Conservation (phyloP, 495 filamentous ascomycete species). For the Hypoxylon subgilvum region DNA sequence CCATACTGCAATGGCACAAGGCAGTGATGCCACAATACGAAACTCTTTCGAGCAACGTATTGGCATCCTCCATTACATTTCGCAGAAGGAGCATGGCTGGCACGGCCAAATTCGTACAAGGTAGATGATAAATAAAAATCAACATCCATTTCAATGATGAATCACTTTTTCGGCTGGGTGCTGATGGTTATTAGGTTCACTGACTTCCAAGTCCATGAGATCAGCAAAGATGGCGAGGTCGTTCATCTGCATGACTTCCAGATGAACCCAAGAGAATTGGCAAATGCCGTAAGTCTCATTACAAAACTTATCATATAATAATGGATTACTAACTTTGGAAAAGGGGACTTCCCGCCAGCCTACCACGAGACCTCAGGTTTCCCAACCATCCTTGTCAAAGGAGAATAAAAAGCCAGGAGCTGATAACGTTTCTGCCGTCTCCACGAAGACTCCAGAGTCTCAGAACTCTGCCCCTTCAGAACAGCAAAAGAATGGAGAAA, state of each 20-base stretch:
- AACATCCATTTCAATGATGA: neutral
- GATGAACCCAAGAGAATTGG: slow-evolving; percentile 35
- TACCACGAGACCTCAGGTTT: neutral
- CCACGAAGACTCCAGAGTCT: neutral
- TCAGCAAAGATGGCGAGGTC: slow-evolving; percentile 76
- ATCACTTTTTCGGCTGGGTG: neutral
- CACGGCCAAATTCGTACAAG: slow-evolving; percentile 39
- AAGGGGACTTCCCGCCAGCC: slow-evolving; percentile 13
- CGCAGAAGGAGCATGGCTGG: slow-evolving; percentile 35
- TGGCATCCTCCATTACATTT: slow-evolving; percentile 38
- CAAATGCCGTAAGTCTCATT: slow-evolving; percentile 20
- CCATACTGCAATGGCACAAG: slow-evolving; percentile 44
- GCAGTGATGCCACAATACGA: slow-evolving; percentile 40
- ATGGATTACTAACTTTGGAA: neutral
- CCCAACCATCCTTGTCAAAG: slow-evolving; percentile 9
- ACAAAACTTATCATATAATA: neutral
- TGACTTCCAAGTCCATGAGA: slow-evolving; percentile 95
- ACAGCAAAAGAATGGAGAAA: slow-evolving; percentile 10
- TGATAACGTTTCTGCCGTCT: neutral
- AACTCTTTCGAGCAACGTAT: slow-evolving; percentile 37
- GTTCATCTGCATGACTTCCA: slow-evolving; percentile 68
- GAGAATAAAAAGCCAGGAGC: neutral
- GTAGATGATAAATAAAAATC: slow-evolving; percentile 7
- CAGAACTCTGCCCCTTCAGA: neutral
- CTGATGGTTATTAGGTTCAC: slow-evolving; percentile 69